These are phyloP conservation scores for Fusarium sp. DNA, from an alignment of 2,329 filamentous ascomycete species.

Conservation along the genomic window DNA sequence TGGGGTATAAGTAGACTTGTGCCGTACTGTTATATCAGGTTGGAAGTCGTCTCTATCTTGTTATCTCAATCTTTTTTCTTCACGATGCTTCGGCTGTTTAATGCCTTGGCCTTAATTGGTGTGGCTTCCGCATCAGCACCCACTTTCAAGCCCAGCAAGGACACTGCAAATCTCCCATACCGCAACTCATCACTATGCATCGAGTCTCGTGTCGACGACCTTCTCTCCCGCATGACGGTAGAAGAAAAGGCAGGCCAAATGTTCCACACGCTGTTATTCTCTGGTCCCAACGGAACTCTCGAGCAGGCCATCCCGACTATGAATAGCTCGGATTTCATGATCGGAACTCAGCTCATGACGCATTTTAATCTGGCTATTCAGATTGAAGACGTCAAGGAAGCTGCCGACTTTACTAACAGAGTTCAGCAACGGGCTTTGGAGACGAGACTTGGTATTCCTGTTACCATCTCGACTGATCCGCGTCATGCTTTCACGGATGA, in stretches of 20 bases:
- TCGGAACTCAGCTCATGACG: constrained; percentile 45
- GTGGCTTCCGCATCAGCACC: neutral
- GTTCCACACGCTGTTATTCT: constrained; percentile 45
- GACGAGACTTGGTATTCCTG: constrained; percentile 60
- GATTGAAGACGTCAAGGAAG: constrained; percentile 51
- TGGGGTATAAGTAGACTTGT: neutral
- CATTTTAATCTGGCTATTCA: constrained; percentile 61
- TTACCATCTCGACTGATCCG: constrained; percentile 61
- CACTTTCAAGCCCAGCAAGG: neutral
- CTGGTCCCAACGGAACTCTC: constrained; percentile 25
- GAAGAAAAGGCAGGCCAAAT: constrained; percentile 61
- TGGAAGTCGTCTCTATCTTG: neutral
- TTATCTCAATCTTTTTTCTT: neutral
- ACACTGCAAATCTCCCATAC: neutral
- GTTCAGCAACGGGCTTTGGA: constrained; percentile 57
- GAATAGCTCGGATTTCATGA: neutral
- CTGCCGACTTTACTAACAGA: constrained; percentile 55
- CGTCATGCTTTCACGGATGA: constrained; percentile 57
- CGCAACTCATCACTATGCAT: neutral
- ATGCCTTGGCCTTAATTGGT: neutral
- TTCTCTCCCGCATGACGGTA: constrained; percentile 58
- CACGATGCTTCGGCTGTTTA: neutral
- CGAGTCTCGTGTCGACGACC: constrained; percentile 52
- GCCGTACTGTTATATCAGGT: rapidly evolving
- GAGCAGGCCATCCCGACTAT: neutral